These are phyloP conservation scores for Euphorbia peplus DNA, from an alignment of 345 rosid species.

Conservation along the genomic window DNA sequence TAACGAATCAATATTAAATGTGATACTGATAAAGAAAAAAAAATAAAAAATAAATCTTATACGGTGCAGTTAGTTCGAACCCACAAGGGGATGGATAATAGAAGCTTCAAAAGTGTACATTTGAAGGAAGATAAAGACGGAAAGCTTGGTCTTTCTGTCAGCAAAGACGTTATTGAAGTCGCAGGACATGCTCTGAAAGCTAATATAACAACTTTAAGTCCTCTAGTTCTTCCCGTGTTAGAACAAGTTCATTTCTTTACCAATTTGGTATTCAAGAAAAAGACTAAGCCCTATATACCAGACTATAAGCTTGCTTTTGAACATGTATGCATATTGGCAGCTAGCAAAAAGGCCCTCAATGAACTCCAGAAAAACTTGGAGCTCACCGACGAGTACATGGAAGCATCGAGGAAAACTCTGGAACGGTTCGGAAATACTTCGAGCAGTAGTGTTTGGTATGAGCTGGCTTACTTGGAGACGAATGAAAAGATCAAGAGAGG, in stretches of 20 bases:
- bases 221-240: conserved; percentile 48
- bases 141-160: conserved; percentile 46
- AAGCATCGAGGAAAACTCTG: conserved; percentile 58
- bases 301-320: conserved; percentile 57
- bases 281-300: conserved; percentile 39
- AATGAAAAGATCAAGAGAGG: conserved; percentile 44
- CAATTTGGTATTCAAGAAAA: conserved; percentile 29
- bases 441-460: conserved; percentile 72
- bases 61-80: conserved; percentile 54
- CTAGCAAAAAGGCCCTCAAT: conserved; percentile 52
- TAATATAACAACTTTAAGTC: conserved; percentile 56
- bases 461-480: conserved; percentile 64
- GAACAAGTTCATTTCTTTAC: conserved; percentile 54
- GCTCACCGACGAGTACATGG: conserved; percentile 60
- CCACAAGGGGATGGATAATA: conserved; percentile 52
- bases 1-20: neutral
- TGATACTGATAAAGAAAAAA: neutral
- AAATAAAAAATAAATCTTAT: no score
- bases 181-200: conserved; percentile 59
- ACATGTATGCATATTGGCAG: conserved; percentile 50
- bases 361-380: conserved; percentile 61
- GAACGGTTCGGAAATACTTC: conserved; percentile 71
- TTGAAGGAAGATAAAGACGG: conserved; percentile 51
- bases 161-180: conserved; percentile 49
- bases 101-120: conserved; percentile 51